Evolutionary conservation across 306 rosid species (phyloP).

Genomic region (Vicia sativa): DNA sequence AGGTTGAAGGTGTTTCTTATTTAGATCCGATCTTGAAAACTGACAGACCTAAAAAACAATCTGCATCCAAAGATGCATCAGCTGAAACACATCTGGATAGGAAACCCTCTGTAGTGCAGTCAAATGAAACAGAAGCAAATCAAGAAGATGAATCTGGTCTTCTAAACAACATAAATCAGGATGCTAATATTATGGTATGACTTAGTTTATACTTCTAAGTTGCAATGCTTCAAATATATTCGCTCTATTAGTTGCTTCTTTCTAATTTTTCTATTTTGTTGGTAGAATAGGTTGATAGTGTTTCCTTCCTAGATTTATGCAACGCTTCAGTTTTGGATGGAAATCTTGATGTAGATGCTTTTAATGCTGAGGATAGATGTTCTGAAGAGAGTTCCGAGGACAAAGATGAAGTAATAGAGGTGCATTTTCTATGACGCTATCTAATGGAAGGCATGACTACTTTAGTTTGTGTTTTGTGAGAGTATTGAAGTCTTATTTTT

Average conservation of each 20-base stretch:
- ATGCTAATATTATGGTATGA: slow-evolving; percentile 45
- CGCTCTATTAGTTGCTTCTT: not conserved
- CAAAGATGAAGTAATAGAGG: slow-evolving; percentile 41
- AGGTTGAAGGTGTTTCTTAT: slow-evolving; percentile 82
- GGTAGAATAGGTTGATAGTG: slow-evolving; percentile 52
- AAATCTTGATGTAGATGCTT: slow-evolving; percentile 45
- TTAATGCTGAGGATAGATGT: slow-evolving; percentile 37
- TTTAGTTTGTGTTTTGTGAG: slow-evolving; percentile 27
- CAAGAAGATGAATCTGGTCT: slow-evolving; percentile 45
- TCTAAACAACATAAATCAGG: slow-evolving; percentile 36
- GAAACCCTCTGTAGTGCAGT: slow-evolving; percentile 40
- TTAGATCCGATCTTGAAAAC: slow-evolving; percentile 49
- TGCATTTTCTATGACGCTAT: slow-evolving; percentile 32
- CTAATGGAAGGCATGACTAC: slow-evolving; percentile 26
- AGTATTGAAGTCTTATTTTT: slow-evolving; percentile 32
- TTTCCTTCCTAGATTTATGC: slow-evolving; percentile 36
- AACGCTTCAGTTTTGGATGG: slow-evolving; percentile 43
- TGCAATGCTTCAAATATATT: slow-evolving; percentile 13
- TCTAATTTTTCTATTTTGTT: slow-evolving; percentile 40
- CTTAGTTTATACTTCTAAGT: slow-evolving; percentile 23
- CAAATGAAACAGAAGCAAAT: slow-evolving; percentile 42
- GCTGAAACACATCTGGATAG: slow-evolving; percentile 35
- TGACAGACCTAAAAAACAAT: slow-evolving; percentile 42
- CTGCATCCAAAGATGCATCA: slow-evolving; percentile 34
- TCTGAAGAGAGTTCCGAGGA: slow-evolving; percentile 41